Base-by-base conservation (phyloP, 228 moss, liverwort and hornwort genomes). In the Sphagnum fallax region DNA sequence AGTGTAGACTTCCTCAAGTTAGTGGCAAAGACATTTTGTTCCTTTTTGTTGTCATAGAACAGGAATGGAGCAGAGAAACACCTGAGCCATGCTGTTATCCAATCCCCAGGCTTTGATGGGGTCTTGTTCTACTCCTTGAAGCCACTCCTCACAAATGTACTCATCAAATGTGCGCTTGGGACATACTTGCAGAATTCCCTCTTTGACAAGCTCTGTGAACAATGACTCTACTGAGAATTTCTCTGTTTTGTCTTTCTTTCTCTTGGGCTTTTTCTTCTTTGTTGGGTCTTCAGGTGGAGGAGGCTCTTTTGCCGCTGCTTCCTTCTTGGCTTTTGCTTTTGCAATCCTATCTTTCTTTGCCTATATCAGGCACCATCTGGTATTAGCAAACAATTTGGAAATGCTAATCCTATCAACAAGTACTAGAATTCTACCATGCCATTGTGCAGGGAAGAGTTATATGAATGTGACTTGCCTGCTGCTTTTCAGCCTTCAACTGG, bases 1-100 rank as follows among this genome's bases (percentile, higher is more conserved):
- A 2, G 32, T 32, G 32, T 32, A 32, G 2, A 32, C 32, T 32
- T 32, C 32, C 32, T 32, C 32, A 32, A 32, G 32, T 32, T 32
- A 32, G 32, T 32, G 32, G 32, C 32, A 32, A 32, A 32, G 32
- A 32, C 32, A 32, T 32, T 32, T 32, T 32, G 32, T 32, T 32
- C 32, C 32, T 32, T 32, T 32, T 32, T 32, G 32, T 32, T 32
- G 32, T 32, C 32, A 32, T 32, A 32, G 2, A 32, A 32, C 32
- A 2, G 32, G 32, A 32, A 32, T 32, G 32, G 32, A 2, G 32
- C 32, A 32, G 32, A 32, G 32, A 32, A 32, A 32, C 32, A 95
- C 95, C 74, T 92, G 88, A 61, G 92, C 92, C 92, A 96, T 92
- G 61, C 89, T 92, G 53, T 91, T 92, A 67, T 92, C 89, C 11